phyloP scores from a whole-genome alignment of 2,329 filamentous ascomycete genomes.

The Xylariaceae sp. region DNA sequence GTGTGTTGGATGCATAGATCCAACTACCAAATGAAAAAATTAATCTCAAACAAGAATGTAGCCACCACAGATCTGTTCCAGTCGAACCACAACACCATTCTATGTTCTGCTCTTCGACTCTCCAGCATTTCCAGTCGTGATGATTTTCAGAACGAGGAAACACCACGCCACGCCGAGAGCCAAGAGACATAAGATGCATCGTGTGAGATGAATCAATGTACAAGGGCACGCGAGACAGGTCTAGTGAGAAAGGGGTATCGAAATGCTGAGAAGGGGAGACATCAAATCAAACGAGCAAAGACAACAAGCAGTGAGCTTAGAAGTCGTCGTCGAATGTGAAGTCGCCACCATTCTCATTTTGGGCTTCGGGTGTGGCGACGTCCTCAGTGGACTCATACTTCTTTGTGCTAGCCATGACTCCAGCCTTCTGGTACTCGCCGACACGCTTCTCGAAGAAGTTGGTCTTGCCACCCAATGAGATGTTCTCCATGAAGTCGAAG shows the following conservation, averaged over 20 bases:
- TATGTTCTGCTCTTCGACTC: constrained; percentile 11
- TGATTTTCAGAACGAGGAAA: too few relatives aligned
- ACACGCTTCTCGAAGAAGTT: constrained; percentile 99
- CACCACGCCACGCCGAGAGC: too few relatives aligned
- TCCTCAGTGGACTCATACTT: constrained; percentile 48
- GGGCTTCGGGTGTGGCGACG: constrained; percentile 40
- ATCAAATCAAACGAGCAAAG: constrained; percentile 16
- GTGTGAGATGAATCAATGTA: background rate
- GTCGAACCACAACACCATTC: background rate
- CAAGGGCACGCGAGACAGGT: background rate
- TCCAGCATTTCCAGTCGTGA: constrained; percentile 3
- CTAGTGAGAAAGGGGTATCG: constrained; percentile 1
- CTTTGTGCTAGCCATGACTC: constrained; percentile 92
- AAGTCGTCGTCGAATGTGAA: constrained; percentile 97
- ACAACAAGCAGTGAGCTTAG: constrained; percentile 46
- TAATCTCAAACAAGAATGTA: background rate
- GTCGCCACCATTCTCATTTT: constrained; percentile 64
- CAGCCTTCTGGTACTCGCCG: constrained; percentile 98
- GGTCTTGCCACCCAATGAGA: constrained; percentile 97
- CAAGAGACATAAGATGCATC: background rate
- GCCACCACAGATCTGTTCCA: constrained; percentile 2
- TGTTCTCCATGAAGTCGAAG: constrained; percentile 99
- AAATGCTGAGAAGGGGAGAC: constrained; percentile 14
- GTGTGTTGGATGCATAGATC: constrained; percentile 3
- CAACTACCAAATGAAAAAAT: constrained; percentile 3